phyloP scores from a whole-genome alignment of 208 protist species.

The Trypanosoma mega region DNA sequence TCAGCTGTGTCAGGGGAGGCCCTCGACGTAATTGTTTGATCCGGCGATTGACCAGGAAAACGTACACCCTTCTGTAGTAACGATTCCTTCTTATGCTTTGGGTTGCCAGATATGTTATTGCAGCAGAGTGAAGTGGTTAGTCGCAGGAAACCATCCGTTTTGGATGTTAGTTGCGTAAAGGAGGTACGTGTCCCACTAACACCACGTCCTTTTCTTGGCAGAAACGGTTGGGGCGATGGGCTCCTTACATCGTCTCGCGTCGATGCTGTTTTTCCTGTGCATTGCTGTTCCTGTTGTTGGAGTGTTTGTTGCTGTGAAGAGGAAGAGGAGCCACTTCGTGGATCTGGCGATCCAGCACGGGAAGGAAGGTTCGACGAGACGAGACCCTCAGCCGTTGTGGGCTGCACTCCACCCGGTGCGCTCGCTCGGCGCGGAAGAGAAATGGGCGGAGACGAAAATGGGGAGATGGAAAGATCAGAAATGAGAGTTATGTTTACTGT shows the following conservation, averaged over 20 bases:
- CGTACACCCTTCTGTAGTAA: constrained; percentile 44
- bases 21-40: neutral
- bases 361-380: constrained; percentile 30
- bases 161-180: constrained; percentile 17
- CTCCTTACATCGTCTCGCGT: neutral
- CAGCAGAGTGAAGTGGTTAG: constrained; percentile 48
- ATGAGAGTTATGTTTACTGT: constrained; percentile 58
- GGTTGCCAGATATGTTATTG: constrained; percentile 74
- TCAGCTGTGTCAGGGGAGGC: neutral
- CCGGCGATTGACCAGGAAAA: constrained; percentile 17
- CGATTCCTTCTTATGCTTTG: constrained; percentile 34
- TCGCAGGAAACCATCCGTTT: constrained; percentile 51
- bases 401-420: neutral
- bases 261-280: neutral
- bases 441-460: constrained; percentile 17
- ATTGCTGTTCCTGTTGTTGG: neutral
- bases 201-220: neutral
- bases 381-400: constrained; percentile 23
- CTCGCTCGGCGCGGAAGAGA: constrained; percentile 10
- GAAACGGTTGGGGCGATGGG: constrained; percentile 7
- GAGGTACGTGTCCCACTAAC: constrained; percentile 4
- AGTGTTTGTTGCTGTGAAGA: neutral
- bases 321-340: neutral
- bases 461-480: constrained; percentile 43
- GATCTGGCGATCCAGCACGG: constrained; percentile 31